Evolutionary conservation across 176 grass and related monocot genomes (phyloP), one percentile per base, ranked within the genome.

Genomic region (Lolium rigidum): DNA sequence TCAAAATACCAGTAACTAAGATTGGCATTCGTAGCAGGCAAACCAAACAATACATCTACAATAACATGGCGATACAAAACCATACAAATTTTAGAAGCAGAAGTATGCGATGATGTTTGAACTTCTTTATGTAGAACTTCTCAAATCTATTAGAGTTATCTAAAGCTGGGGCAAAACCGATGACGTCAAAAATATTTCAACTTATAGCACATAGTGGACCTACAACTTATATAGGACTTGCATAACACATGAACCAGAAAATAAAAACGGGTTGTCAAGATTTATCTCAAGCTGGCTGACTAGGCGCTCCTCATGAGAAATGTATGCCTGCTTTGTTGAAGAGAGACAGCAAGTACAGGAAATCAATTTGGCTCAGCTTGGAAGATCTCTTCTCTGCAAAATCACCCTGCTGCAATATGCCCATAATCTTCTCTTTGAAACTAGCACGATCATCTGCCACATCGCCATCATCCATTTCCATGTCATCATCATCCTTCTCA

Each of bases 301-400:
- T 20, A 24, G 20, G n/a, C 0, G 21, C 7, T 9, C 28, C 62
- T 98, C 90, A 98, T 0, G 92, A 95, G 73, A 98, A 98, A 90
- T 98, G 97, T 69, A 98, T 88, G 14, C 92, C 97, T 0, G 90
- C 88, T 77, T 94, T 94, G 86, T 98, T 98, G 78, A 98, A 95
- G 72, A 98, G 90, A 3, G 97, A 98, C 9, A 98, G 97, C 84
- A 98, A 74, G 87, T 92, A 98, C 22, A 98, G 78, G 85, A 98
- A 96, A 79, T 98, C 97, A 31, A 94, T 88, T 81, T 98, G 97
- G 50, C 92, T 88, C 35, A 95, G 86, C 61, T 98, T 98, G 52
- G 94, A 89, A 9, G 92, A 80, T 83, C 93, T 98, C 94, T 98
- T 98, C 62, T 98, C 97, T 20, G 76, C 73, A 94, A 98, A 98